phyloP scores from a whole-genome alignment of 306 rosid genomes.

The Malus asiatica region DNA sequence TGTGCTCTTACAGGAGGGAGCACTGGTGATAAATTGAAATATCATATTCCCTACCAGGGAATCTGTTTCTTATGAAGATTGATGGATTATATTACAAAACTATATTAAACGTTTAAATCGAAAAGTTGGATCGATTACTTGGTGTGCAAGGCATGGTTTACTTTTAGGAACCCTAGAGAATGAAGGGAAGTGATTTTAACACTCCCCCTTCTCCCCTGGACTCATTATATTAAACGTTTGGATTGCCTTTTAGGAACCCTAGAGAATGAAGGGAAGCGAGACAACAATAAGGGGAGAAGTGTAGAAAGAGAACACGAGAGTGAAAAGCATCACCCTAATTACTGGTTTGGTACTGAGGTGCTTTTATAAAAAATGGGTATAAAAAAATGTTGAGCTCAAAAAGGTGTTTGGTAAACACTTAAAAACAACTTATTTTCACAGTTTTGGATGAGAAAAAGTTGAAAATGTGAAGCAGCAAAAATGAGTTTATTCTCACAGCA shows the following conservation, averaged over 20 bases:
- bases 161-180: neutral
- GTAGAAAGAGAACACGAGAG: no score
- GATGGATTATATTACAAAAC: neutral
- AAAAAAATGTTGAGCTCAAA: no score
- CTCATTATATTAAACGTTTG: neutral
- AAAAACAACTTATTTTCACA: no score
- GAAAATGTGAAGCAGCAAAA: no score
- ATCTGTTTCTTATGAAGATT: neutral
- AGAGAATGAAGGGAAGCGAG: neutral
- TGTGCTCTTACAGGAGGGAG: conserved; percentile 39
- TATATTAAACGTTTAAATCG: neutral
- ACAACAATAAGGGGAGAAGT: neutral
- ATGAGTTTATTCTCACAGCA: no score
- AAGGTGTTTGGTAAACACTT: no score
- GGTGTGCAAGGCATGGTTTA: neutral
- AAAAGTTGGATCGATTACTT: neutral
- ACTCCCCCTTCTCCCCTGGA: no score
- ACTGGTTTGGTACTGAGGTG: no score
- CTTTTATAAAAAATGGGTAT: no score
- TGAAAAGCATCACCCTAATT: no score
- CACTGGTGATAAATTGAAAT: conserved; percentile 12
- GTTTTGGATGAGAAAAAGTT: no score
- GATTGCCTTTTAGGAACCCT: neutral
- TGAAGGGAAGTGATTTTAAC: no score
- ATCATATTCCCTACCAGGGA: neutral